Percentiles rank a stretch among this genome's conserved stretches.
Evolutionary conservation across 169 alveolate genomes (phyloP).

Genomic region (Plasmodium inui): DNA sequence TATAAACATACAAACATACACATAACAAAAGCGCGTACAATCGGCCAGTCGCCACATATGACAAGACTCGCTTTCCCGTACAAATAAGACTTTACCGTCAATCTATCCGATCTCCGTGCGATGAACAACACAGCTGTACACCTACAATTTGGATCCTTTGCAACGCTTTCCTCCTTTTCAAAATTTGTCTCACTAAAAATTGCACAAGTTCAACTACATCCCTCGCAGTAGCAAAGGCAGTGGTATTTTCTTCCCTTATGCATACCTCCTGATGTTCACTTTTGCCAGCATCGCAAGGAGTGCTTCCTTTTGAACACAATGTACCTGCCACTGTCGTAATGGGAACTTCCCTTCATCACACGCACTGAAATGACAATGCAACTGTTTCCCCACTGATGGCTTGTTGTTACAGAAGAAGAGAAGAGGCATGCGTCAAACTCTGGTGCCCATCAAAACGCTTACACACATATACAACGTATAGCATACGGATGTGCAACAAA

Average conservation of each 20-base stretch:
- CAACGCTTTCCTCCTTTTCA: neutral
- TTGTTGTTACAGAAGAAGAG: neutral
- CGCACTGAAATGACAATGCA: neutral
- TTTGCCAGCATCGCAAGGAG: neutral
- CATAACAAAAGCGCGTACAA: neutral
- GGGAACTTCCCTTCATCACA: neutral
- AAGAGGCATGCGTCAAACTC: neutral
- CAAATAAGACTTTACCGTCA: neutral
- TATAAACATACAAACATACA: slow-evolving; percentile 4
- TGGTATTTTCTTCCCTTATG: neutral
- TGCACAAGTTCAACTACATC: neutral
- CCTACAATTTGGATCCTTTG: neutral
- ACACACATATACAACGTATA: neutral
- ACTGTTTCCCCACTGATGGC: neutral
- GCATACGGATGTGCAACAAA: neutral
- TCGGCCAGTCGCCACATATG: neutral
- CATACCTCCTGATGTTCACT: neutral
- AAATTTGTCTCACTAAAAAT: neutral
- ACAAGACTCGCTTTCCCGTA: neutral
- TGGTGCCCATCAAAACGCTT: neutral
- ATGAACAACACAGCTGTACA: neutral
- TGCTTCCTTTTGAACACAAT: neutral
- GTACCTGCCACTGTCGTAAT: neutral
- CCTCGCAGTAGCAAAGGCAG: neutral
- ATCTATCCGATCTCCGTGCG: neutral